A percentile compares a stretch with the other conserved stretches of the same genome.
Evolutionary conservation across 257 asterid genomes (phyloP).

Genomic region (Echium plantagineum): DNA sequence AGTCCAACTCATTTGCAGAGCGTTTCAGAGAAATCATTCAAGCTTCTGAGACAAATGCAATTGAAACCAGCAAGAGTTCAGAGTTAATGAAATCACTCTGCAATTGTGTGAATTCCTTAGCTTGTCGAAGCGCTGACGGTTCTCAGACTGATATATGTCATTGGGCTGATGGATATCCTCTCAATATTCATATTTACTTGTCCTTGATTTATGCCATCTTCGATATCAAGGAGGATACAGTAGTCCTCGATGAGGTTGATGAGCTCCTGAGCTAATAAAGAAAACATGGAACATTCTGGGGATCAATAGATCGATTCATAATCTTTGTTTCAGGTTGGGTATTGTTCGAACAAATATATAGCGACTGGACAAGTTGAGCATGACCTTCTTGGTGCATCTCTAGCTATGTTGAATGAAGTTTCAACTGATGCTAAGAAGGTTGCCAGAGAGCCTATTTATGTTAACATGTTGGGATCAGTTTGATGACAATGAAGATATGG

Average conservation of each 20-base stretch:
- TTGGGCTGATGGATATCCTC: conserved; percentile 92
- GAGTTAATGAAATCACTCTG: conserved; percentile 52
- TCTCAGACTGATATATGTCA: conserved; percentile 58
- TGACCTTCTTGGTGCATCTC: conserved; percentile 64
- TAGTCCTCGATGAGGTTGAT: conserved; percentile 76
- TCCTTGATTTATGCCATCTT: conserved; percentile 71
- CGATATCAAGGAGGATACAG: conserved; percentile 56
- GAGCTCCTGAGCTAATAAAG: conserved; percentile 67
- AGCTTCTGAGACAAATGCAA: conserved; percentile 43
- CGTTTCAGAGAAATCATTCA: conserved; percentile 49
- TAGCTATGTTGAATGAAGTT: conserved; percentile 51
- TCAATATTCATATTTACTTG: conserved; percentile 58
- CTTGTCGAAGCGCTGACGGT: conserved; percentile 76
- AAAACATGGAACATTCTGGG: conserved; percentile 82
- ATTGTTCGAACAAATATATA: conserved; percentile 47
- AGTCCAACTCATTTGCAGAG: conserved; percentile 33
- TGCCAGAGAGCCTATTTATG: conserved; percentile 35
- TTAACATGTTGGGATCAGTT: conserved; percentile 38
- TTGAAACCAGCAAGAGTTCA: conserved; percentile 56
- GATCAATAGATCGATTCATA: conserved; percentile 51
- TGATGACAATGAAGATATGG: conserved; percentile 50
- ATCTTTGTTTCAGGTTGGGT: conserved; percentile 80
- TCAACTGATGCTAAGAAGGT: conserved; percentile 33
- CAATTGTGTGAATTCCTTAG: conserved; percentile 41
- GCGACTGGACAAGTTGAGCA: conserved; percentile 47